Evolutionary conservation across 306 rosid species (phyloP), one percentile per base, ranked within the genome.

Genomic region (Corylus avellana): DNA sequence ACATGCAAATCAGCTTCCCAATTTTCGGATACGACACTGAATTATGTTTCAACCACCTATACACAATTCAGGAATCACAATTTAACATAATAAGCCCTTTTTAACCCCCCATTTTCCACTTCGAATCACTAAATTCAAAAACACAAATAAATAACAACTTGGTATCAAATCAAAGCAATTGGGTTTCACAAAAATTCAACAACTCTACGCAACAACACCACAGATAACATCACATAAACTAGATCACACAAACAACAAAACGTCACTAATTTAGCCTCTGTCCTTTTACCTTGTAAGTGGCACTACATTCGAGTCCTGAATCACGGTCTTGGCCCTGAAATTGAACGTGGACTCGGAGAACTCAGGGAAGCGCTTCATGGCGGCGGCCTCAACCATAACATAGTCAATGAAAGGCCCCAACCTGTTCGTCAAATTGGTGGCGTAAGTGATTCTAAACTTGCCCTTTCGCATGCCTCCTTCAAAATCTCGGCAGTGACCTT

Each of bases 21-120:
- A 92, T 92, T 88, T 88, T 91, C 49, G 96, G 92, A 90, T 89
- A 91, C 4, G 97, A 89, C 71, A 94, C 75, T 49, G 92, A 77
- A 78, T 94, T 91, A 77, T 92, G 97, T 89, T 94, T 94, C 93
- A 94, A 82, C 98, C 98, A 94, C 92, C 97, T 94, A 75, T 20
- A 14, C 51, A 75, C 22, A 77, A 83, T 27, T 61, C 18, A 61
- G 70, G 69, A 78, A 75, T 76, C 4, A 46, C 29, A 85, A 80
- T 76, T 48, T 78, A 75, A 76, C 16, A 22, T 53, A 68, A 35
- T 49, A 53, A 76, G 35, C 66, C 86, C 86, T 77, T 29, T 29
- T 72, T 70, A 7, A 75, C 9, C 32, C 12, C 66, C 47, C 29
- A 44, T 17, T 2, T 2, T 37, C 37, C 2, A 44, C 56, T 53